Evolutionary conservation across 129 eudicot genomes (phyloP).

Genomic region (Gnaphalium uliginosum): DNA sequence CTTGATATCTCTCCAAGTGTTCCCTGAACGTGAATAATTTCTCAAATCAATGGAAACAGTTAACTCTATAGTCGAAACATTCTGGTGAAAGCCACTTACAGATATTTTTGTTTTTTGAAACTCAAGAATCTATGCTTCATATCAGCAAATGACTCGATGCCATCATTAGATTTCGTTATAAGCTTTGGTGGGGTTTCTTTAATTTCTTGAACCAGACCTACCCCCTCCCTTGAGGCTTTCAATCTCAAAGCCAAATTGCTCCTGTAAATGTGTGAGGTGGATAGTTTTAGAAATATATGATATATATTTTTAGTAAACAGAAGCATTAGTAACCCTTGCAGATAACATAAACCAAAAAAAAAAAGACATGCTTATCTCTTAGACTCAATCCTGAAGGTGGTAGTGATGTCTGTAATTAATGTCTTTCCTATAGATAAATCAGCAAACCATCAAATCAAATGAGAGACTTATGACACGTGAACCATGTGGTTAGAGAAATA

Average conservation of each 20-base stretch:
- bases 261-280: constrained; percentile 40
- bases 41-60: neutral
- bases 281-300: constrained; percentile 22
- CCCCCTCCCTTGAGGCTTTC: constrained; percentile 48
- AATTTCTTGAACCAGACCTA: constrained; percentile 48
- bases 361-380: constrained; percentile 55
- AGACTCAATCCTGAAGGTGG: constrained; percentile 51
- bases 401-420: constrained; percentile 51
- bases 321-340: constrained; percentile 25
- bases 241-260: constrained; percentile 51
- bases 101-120: constrained; percentile 75
- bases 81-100: constrained; percentile 49
- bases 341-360: constrained; percentile 36
- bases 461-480: constrained; percentile 32
- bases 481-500: constrained; percentile 16
- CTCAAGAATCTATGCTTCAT: constrained; percentile 67
- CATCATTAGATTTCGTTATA: constrained; percentile 32
- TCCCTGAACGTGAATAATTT: constrained; percentile 47
- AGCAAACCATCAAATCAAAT: constrained; percentile 30
- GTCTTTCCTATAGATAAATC: constrained; percentile 48
- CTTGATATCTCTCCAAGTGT: constrained; percentile 64
- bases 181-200: constrained; percentile 32
- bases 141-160: constrained; percentile 48
- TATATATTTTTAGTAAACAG: neutral
- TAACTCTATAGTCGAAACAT: neutral